phyloP scores from a whole-genome alignment of 495 filamentous ascomycete species.

The Penicillium canariense region DNA sequence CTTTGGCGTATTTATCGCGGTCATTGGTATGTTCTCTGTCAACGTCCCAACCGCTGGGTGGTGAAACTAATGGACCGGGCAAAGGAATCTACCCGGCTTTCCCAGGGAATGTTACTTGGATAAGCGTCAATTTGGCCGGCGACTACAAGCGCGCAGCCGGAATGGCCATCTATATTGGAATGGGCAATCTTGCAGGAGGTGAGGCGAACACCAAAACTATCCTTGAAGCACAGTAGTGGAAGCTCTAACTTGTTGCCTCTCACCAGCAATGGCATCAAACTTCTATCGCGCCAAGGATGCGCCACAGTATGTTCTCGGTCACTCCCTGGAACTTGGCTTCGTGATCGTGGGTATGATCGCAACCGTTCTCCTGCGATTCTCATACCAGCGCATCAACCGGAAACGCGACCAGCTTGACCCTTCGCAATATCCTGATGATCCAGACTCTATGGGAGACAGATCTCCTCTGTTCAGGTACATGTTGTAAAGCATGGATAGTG shows the following conservation, averaged over 20 bases:
- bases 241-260: slow-evolving; percentile 2
- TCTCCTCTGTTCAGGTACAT: slow-evolving; percentile 65
- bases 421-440: slow-evolving; percentile 46
- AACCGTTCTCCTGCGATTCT: slow-evolving; percentile 48
- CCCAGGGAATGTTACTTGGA: slow-evolving; percentile 70
- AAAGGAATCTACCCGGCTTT: slow-evolving; percentile 42
- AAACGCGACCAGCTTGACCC: slow-evolving; percentile 53
- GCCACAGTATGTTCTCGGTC: slow-evolving; percentile 65
- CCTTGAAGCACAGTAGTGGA: not conserved
- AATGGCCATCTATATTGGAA: slow-evolving; percentile 73
- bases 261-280: slow-evolving; percentile 65
- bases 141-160: slow-evolving; percentile 68
- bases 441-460: slow-evolving; percentile 60
- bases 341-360: slow-evolving; percentile 61
- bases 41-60: slow-evolving; percentile 30
- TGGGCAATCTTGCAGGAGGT: slow-evolving; percentile 68
- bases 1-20: slow-evolving; percentile 69
- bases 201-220: not conserved
- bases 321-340: slow-evolving; percentile 67
- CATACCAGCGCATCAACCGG: slow-evolving; percentile 61
- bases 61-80: not conserved
- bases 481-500: slow-evolving; percentile 27
- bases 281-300: slow-evolving; percentile 67
- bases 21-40: slow-evolving; percentile 57
- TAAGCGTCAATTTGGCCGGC: slow-evolving; percentile 68